A percentile compares a stretch with the other conserved stretches of the same genome.
Evolutionary conservation across 2,329 filamentous ascomycete genomes (phyloP).

Genomic region (Fusarium sp.): DNA sequence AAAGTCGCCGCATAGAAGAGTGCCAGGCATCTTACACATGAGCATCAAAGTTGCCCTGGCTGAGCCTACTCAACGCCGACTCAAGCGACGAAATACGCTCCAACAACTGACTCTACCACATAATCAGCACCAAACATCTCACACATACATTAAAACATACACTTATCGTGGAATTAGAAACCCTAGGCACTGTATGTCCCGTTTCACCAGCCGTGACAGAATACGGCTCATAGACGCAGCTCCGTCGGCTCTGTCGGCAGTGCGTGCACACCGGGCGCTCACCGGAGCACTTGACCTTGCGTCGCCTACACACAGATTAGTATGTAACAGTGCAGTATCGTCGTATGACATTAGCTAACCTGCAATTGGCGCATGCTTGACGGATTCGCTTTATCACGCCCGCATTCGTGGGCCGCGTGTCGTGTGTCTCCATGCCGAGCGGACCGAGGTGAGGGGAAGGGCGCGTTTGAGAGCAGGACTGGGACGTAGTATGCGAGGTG

Average conservation of each 20-base stretch:
- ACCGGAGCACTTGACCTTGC: slow-evolving; percentile 32
- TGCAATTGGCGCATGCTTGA: slow-evolving; percentile 28
- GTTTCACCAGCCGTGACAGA: slow-evolving; percentile 1
- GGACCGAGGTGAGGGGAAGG: slow-evolving; percentile 1
- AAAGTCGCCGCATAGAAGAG: no score
- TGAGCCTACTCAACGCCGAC: slow-evolving; percentile 4
- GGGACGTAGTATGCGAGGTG: not conserved
- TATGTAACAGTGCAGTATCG: not conserved
- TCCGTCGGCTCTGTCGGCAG: slow-evolving; percentile 21
- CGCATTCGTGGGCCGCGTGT: slow-evolving; percentile 1
- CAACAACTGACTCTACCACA: slow-evolving; percentile 1
- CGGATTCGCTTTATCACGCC: slow-evolving; percentile 31
- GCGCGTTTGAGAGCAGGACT: not conserved
- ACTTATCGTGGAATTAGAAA: not conserved
- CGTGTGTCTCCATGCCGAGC: not conserved
- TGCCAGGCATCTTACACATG: not conserved
- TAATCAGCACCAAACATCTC: not conserved
- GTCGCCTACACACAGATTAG: slow-evolving; percentile 4
- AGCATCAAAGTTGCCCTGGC: slow-evolving; percentile 6
- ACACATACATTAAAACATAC: not conserved
- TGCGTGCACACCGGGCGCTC: slow-evolving; percentile 24
- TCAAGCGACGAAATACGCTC: slow-evolving; percentile 14
- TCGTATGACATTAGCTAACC: not conserved
- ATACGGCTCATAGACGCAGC: slow-evolving; percentile 18
- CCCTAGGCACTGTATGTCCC: not conserved